Percentiles rank a stretch among this genome's conserved stretches.
Conservation (phyloP, 169 alveolate species). For the Eimeria necatrix region DNA sequence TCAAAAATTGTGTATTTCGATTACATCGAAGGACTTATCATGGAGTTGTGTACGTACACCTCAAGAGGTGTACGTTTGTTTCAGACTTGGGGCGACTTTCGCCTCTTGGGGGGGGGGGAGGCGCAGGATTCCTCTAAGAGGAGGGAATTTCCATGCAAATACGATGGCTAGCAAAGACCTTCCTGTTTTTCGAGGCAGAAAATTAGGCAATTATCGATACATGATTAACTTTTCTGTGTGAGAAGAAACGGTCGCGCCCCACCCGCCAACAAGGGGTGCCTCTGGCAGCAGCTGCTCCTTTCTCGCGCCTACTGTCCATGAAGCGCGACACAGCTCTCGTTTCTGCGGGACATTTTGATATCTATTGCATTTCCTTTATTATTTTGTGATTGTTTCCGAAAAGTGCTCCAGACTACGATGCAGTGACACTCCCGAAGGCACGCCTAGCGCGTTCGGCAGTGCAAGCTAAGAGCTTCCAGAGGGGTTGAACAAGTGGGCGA, state of each 20-base stretch:
- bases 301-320: constrained; percentile 53
- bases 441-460: constrained; percentile 54
- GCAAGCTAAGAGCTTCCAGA: neutral
- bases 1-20: neutral
- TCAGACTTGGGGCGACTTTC: constrained; percentile 60
- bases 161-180: constrained; percentile 35
- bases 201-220: neutral
- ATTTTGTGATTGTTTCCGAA: constrained; percentile 11
- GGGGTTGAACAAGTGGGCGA: neutral
- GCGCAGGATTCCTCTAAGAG: constrained; percentile 45
- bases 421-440: constrained; percentile 29
- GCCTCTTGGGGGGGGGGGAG: constrained; percentile 54
- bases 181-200: neutral
- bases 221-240: constrained; percentile 25
- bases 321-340: neutral
- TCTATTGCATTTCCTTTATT: constrained; percentile 16
- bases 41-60: neutral
- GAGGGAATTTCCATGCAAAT: neutral
- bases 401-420: neutral
- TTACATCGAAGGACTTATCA: neutral
- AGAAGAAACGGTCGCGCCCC: constrained; percentile 53
- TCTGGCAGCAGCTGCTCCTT: constrained; percentile 24
- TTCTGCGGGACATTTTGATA: neutral
- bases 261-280: constrained; percentile 57
- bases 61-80: constrained; percentile 9